Evolutionary conservation across 495 filamentous ascomycete species (phyloP).

Genomic region (Xylaria intraflava): DNA sequence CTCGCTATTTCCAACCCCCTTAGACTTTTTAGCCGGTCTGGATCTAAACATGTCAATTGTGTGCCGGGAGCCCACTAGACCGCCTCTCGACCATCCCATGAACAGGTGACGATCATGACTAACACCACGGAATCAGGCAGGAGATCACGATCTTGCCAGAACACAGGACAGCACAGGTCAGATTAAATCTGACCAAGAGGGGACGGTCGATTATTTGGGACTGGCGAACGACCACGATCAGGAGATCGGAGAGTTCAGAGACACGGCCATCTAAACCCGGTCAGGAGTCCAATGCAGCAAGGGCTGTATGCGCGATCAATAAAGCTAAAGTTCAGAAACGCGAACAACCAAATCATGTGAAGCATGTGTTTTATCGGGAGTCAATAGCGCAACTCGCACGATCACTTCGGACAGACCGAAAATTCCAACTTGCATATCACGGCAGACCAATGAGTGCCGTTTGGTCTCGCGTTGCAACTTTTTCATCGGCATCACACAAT

Average conservation of each 20-base stretch:
- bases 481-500: not conserved
- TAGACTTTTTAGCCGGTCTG: conserved; percentile 26
- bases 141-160: conserved; percentile 16
- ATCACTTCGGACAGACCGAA: too few relatives aligned
- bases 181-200: conserved; percentile 21
- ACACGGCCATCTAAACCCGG: conserved; percentile 11
- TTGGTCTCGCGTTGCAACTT: too few relatives aligned
- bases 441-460: too few relatives aligned
- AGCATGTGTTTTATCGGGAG: too few relatives aligned
- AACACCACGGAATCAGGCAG: conserved; percentile 9
- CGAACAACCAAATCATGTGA: too few relatives aligned
- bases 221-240: conserved; percentile 8
- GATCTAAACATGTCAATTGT: conserved; percentile 17
- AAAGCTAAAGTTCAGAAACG: too few relatives aligned
- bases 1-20: conserved; percentile 23
- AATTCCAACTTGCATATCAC: too few relatives aligned
- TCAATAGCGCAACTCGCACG: too few relatives aligned
- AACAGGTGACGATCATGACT: not conserved
- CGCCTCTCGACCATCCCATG: conserved; percentile 28
- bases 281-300: not conserved
- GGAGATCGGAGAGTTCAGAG: conserved; percentile 19
- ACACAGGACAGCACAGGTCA: conserved; percentile 16
- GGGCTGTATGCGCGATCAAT: not conserved
- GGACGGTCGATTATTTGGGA: conserved; percentile 9
- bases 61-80: conserved; percentile 18